Conservation (phyloP, 2,329 filamentous ascomycete genomes). For the Cladosporium sp. region DNA sequence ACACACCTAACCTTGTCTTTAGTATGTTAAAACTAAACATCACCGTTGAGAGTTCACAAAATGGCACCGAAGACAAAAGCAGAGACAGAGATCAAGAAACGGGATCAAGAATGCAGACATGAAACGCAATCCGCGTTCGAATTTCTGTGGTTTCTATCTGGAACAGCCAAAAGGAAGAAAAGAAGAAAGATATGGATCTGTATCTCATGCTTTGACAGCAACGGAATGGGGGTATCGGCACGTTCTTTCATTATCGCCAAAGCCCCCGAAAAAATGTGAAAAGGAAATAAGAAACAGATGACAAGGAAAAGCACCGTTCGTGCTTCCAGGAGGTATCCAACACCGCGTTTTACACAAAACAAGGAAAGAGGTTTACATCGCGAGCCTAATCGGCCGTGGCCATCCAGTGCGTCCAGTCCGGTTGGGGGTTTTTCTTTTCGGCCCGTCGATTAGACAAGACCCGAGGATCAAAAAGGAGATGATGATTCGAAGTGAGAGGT, state of each 20-base stretch:
- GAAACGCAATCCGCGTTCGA: not conserved
- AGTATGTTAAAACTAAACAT: too few species aligned
- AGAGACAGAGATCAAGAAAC: too few species aligned
- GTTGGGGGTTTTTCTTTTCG: not conserved
- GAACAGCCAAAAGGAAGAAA: not conserved
- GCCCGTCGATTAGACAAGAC: slow-evolving; percentile 1
- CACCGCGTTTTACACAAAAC: not conserved
- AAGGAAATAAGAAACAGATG: not conserved
- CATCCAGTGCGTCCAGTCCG: too few species aligned
- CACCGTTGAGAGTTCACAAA: too few species aligned
- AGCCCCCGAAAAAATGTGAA: not conserved
- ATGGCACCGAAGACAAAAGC: too few species aligned
- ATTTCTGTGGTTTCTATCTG: not conserved
- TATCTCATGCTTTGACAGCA: not conserved
- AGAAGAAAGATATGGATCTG: not conserved
- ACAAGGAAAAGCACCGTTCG: not conserved
- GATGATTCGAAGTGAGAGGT: not conserved
- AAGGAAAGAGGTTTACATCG: not conserved
- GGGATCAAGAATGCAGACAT: too few species aligned
- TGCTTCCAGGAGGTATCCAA: not conserved
- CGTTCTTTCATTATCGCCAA: not conserved
- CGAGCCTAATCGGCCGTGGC: too few species aligned
- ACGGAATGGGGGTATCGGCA: not conserved
- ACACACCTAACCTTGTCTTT: too few species aligned
- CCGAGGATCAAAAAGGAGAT: slow-evolving; percentile 1